Evolutionary conservation across 179 eudicot genomes (phyloP), one percentile per base, ranked within the genome.

Genomic region (Beta macrorhiza): DNA sequence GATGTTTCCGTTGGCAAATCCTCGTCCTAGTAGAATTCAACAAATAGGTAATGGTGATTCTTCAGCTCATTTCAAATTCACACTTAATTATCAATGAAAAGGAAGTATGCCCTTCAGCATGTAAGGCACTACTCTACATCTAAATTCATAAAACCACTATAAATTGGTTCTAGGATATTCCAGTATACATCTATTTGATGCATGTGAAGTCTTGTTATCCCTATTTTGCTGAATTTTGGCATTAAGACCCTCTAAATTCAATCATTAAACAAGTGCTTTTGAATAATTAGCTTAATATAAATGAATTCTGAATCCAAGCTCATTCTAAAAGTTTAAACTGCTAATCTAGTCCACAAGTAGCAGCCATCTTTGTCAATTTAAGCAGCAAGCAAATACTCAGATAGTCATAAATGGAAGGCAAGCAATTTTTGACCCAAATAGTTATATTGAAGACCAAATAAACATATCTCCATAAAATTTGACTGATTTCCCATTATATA

Each of bases 1-100:
- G 75, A 96, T 92, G 81, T 56, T 90, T 53, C 92, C 92, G 1
- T 86, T 84, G 37, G 92, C 89, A 84, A 94, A 96, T 77, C 97
- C 97, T 77, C 84, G 82, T 72, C 97, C 99, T 94, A 90, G 62
- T 69, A 45, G 20, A 20, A 81, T 37, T 13, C 6, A 75, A 73
- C 73, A 78, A 25, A 10, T 70, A 71, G 14, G 37, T 42, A 55
- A 17, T 9, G 15, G 64, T 29, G 14, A 74, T 15, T 65, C 56
- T 75, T n/a, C 17, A 5, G 67, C 5, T 16, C 44, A 68, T 9
- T 6, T 56, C 44, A 76, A 53, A 19, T 52, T 51, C 52, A 32
- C 64, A 63, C 29, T 20, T 17, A 7, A 37, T 15, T 71, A 7
- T 72, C 62, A 73, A 53, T 2, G 14, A 73, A 10, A 74, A 56